phyloP scores from a whole-genome alignment of 345 rosid species.

The Eucalyptus caleyi region DNA sequence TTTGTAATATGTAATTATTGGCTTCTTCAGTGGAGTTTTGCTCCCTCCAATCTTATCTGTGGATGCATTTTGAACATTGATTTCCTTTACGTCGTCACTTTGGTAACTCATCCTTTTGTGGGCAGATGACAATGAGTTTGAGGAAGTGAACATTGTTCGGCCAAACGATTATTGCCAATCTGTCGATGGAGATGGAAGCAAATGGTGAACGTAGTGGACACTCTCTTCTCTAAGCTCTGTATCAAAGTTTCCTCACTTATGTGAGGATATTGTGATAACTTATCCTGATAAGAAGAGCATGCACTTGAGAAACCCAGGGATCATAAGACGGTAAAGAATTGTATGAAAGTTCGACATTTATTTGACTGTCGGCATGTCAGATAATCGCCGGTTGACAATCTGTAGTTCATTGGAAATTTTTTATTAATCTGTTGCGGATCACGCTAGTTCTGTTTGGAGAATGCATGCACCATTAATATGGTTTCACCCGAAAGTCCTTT shows the following conservation, averaged over 20 bases:
- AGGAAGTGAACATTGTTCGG: not conserved
- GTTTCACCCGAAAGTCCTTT: not conserved
- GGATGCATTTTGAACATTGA: not conserved
- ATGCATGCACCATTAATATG: not conserved
- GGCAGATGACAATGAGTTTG: conserved; percentile 7
- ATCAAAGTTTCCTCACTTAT: not conserved
- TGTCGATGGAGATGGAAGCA: conserved; percentile 1
- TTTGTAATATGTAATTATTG: not conserved
- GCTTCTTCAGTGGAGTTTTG: not conserved
- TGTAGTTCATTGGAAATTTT: not conserved
- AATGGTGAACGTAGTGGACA: conserved; percentile 17
- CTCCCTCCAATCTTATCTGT: not conserved
- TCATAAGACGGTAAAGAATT: not conserved
- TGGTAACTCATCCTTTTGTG: not conserved
- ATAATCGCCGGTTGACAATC: not conserved
- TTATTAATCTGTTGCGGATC: not conserved
- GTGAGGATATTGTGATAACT: not conserved
- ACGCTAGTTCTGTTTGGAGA: not conserved
- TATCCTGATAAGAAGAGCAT: not conserved
- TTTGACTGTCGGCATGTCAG: not conserved
- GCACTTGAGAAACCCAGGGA: not conserved
- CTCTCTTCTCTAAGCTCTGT: not conserved
- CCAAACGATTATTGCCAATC: conserved; percentile 1
- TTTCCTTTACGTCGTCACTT: not conserved
- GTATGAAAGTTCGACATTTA: not conserved